Percentiles rank a stretch among this genome's conserved stretches.
phyloP scores from a whole-genome alignment of 768 basidiomycete genomes.

The Phlegmacium glaucopus region DNA sequence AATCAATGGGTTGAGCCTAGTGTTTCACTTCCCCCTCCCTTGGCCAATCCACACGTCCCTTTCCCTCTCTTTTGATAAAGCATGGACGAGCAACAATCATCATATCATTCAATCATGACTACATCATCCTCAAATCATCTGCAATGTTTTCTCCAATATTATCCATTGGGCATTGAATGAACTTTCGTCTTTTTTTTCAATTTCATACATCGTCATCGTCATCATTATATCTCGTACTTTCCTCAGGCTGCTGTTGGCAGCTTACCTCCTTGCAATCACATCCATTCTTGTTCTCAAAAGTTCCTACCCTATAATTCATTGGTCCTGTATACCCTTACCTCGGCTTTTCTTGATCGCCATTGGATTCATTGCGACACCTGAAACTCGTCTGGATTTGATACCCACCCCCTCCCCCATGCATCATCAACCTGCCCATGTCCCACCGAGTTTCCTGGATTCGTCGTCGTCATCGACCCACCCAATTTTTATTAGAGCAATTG shows the following conservation, averaged over 20 bases:
- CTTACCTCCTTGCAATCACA: not conserved
- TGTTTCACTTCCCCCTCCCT: constrained; percentile 5
- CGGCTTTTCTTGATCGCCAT: not conserved
- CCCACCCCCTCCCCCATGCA: not conserved
- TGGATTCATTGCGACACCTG: constrained; percentile 9
- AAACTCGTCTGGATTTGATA: constrained; percentile 16
- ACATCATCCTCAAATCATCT: constrained; percentile 3
- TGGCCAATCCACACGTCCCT: constrained; percentile 3
- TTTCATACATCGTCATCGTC: constrained; percentile 1
- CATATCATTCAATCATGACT: not conserved
- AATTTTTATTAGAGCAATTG: not conserved
- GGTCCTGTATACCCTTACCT: not conserved
- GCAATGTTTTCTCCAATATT: no score
- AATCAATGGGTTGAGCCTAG: constrained; percentile 11
- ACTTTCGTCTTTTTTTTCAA: not conserved
- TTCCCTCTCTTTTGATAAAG: constrained; percentile 4
- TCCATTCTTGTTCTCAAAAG: no score
- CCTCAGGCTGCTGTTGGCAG: constrained; percentile 2
- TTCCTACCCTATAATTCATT: no score
- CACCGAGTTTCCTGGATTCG: not conserved
- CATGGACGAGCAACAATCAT: constrained; percentile 11
- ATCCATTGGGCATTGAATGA: no score
- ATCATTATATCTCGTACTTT: constrained; percentile 7
- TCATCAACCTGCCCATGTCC: not conserved
- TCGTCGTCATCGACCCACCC: not conserved